These are phyloP conservation scores for Aspergillus olivimuriae DNA, from an alignment of 495 filamentous ascomycete species.

Conservation along the genomic window DNA sequence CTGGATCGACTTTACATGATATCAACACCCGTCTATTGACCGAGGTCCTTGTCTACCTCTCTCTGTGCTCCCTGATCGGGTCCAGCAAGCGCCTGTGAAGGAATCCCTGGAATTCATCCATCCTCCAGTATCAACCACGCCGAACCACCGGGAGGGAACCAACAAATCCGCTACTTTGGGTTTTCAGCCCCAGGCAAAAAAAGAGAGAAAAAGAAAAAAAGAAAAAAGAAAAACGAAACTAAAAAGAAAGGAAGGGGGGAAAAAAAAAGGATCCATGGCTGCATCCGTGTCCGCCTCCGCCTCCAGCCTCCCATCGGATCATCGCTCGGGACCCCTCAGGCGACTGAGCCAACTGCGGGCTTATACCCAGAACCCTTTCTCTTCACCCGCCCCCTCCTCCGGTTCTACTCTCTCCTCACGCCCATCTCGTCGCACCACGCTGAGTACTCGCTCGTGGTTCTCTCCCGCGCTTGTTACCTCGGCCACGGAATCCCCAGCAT, in stretches of 20 bases:
- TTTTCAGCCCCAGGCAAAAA: too few species aligned
- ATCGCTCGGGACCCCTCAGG: constrained; percentile 56
- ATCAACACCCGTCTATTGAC: too few species aligned
- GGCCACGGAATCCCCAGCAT: constrained; percentile 16
- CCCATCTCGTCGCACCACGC: constrained; percentile 25
- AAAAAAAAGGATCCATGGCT: constrained; percentile 20
- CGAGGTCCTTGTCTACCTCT: too few species aligned
- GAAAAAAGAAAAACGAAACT: neutral
- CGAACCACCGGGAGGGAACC: neutral
- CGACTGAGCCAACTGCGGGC: constrained; percentile 69
- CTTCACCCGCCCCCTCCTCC: constrained; percentile 40
- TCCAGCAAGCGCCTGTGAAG: too few species aligned
- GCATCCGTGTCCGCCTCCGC: constrained; percentile 39
- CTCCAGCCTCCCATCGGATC: constrained; percentile 25
- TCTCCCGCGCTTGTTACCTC: constrained; percentile 19
- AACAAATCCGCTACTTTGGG: too few species aligned
- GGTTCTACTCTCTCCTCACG: constrained; percentile 26
- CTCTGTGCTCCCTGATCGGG: too few species aligned
- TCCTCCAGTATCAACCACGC: neutral
- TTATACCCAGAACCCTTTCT: constrained; percentile 61
- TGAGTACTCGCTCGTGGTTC: constrained; percentile 34
- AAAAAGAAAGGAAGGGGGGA: neutral
- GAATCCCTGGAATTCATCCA: too few species aligned
- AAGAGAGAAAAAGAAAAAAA: neutral
- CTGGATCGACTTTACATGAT: too few species aligned